A percentile compares a stretch with the other conserved stretches of the same genome.
These are phyloP conservation scores for Arthrocladium fulminans DNA, from an alignment of 2,329 filamentous ascomycete genomes.

Conservation along the genomic window DNA sequence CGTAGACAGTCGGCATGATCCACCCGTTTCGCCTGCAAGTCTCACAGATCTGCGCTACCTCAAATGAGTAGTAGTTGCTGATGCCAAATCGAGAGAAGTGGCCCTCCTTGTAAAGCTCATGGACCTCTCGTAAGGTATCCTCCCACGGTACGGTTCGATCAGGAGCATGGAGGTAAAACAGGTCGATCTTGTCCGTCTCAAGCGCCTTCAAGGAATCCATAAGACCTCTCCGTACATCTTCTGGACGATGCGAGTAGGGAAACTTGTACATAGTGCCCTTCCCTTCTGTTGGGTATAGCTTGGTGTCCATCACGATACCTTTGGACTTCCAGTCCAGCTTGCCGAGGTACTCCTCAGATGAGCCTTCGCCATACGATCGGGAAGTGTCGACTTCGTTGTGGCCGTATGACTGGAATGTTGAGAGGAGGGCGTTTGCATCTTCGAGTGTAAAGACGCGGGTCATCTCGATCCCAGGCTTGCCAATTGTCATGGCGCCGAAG, in stretches of 20 bases:
- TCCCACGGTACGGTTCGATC: constrained; percentile 40
- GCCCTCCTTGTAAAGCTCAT: constrained; percentile 39
- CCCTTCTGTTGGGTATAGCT: constrained; percentile 53
- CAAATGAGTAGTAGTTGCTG: constrained; percentile 39
- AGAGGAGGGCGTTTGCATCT: constrained; percentile 23
- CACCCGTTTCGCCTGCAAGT: constrained; percentile 36
- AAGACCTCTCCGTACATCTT: constrained; percentile 56
- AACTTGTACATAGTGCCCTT: constrained; percentile 22
- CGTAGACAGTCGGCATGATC: constrained; percentile 38
- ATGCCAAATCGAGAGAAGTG: constrained; percentile 39
- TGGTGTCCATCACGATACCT: constrained; percentile 69
- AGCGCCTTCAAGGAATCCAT: constrained; percentile 48
- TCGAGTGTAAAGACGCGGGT: constrained; percentile 12
- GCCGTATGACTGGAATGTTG: constrained; percentile 53
- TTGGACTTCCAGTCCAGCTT: constrained; percentile 70
- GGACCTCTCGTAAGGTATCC: constrained; percentile 39
- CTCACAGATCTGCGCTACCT: constrained; percentile 42
- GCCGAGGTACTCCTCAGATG: constrained; percentile 70
- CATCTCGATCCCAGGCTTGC: constrained; percentile 5
- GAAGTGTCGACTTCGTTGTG: constrained; percentile 84
- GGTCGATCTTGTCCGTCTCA: constrained; percentile 35
- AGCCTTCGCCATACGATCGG: constrained; percentile 59
- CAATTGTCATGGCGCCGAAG: constrained; percentile 10
- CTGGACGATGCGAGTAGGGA: constrained; percentile 53
- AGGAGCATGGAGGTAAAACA: constrained; percentile 45